Percentiles rank a stretch among this genome's conserved stretches.
Conservation (phyloP, 2,329 filamentous ascomycete genomes). For the Penicillium sp. region DNA sequence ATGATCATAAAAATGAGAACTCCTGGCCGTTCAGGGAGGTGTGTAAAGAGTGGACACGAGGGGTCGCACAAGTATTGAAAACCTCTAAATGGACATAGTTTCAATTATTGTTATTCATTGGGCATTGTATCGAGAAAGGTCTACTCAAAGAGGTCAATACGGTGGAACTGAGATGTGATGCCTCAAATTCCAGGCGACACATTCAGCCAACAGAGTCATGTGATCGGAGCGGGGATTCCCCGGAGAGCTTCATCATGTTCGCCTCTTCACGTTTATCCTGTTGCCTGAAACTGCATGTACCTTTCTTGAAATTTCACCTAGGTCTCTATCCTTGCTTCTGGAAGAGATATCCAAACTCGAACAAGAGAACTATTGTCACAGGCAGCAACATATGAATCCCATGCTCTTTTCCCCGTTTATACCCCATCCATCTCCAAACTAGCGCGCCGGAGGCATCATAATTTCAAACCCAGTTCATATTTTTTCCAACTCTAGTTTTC, state of each 20-base stretch:
- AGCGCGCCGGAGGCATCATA: slow-evolving; percentile 11
- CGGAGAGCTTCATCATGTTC: slow-evolving; percentile 5
- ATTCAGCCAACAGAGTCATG: slow-evolving; percentile 2
- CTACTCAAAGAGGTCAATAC: neutral
- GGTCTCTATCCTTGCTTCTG: slow-evolving; percentile 12
- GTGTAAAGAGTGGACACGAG: neutral
- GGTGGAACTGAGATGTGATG: neutral
- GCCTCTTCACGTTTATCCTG: slow-evolving; percentile 19
- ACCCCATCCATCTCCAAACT: slow-evolving; percentile 1
- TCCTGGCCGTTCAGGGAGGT: neutral
- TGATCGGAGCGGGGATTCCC: slow-evolving; percentile 13
- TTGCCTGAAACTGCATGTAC: slow-evolving; percentile 20
- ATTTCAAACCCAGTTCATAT: slow-evolving; percentile 5
- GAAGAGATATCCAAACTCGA: neutral
- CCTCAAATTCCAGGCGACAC: neutral
- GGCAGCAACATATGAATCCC: slow-evolving; percentile 17
- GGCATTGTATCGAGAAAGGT: neutral
- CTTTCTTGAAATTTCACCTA: neutral
- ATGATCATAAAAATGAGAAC: slow-evolving; percentile 3
- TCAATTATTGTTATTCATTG: neutral
- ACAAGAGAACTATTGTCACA: slow-evolving; percentile 6
- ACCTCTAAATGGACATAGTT: neutral
- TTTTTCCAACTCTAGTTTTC: slow-evolving; percentile 2
- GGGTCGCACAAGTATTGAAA: neutral
- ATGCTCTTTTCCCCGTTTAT: slow-evolving; percentile 1